Evolutionary conservation across 129 eudicot genomes (phyloP), one percentile per base, ranked within the genome.

Genomic region (Flaveria ramosissima): DNA sequence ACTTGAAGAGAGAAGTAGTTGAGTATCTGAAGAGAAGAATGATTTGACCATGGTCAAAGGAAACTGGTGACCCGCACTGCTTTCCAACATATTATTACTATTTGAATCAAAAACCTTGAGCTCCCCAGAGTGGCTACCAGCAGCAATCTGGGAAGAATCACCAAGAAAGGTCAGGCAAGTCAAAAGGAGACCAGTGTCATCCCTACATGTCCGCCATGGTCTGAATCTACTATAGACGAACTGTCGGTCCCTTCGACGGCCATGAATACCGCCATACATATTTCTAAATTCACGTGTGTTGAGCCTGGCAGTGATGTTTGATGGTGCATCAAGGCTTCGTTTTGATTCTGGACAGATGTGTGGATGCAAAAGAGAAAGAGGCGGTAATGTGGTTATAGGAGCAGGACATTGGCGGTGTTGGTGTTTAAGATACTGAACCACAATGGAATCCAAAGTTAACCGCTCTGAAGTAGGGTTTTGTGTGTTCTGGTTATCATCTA

Each of bases 341-440:
- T 75, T 87, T 78, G 99, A 88, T 82, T 94, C 99, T n/a, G 99
- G 99, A 80, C 99, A 94, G n/a, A 94, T 96, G 32, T 94, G 99
- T n/a, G 99, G 97, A n/a, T 91, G 99, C 77, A 89, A 80, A 36
- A 94, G 96, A 10, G 99, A 94, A 27, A 94, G 97, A 9, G 99
- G 99, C 0, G 99, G 99, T 72, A 94, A 85, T 53, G 99, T 94
- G 20, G 99, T 94, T 65, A 94, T 94, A 0, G 99, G 99, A 78
- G 97, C 97, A 2, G 97, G 92, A 72, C 99, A 94, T 42, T 94
- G 97, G 41, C 97, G 96, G 84, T 94, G 99, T 81, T 94, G 99
- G 76, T 94, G 91, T 78, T 94, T 94, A 71, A 94, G 76, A 56
- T 89, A 91, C 82, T 94, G 96, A 64, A 88, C 87, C 74, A 91